A percentile compares a stretch with the other conserved stretches of the same genome.
These are phyloP conservation scores for Tuber calosporum DNA, from an alignment of 495 filamentous ascomycete species.

Conservation along the genomic window DNA sequence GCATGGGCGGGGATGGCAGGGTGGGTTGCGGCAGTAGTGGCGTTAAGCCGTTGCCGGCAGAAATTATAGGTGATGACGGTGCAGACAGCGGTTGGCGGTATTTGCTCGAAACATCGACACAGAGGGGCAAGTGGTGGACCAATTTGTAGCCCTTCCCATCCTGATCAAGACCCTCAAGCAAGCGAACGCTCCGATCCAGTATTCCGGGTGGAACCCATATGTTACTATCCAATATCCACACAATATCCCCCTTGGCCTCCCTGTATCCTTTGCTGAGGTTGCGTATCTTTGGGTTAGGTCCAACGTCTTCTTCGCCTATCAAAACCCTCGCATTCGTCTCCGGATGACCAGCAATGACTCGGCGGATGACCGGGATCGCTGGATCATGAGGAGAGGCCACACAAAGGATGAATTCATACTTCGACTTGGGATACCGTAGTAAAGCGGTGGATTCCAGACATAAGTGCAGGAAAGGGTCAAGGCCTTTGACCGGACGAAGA, in stretches of 20 bases:
- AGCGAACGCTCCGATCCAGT: conserved; percentile 76
- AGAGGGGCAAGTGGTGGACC: conserved; percentile 87
- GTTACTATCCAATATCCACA: conserved; percentile 97
- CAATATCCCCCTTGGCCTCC: conserved; percentile 83
- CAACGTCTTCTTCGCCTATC: conserved; percentile 88
- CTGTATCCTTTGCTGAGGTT: conserved; percentile 93
- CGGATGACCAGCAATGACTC: conserved; percentile 63
- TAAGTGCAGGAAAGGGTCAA: conserved; percentile 83
- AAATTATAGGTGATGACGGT: conserved; percentile 7
- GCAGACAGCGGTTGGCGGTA: conserved; percentile 18
- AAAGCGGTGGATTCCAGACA: conserved; percentile 86
- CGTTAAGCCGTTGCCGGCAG: conserved; percentile 9
- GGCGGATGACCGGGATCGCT: conserved; percentile 63
- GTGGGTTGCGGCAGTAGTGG: conserved; percentile 30
- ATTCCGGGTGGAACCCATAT: conserved; percentile 81
- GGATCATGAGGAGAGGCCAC: conserved; percentile 71
- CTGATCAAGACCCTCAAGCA: conserved; percentile 59
- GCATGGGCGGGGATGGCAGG: conserved; percentile 14
- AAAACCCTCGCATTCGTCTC: conserved; percentile 64
- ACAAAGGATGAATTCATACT: conserved; percentile 76
- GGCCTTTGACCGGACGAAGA: conserved; percentile 86
- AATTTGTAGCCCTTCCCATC: conserved; percentile 69
- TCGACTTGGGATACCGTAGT: conserved; percentile 69
- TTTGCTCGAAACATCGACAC: conserved; percentile 54
- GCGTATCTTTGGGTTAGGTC: conserved; percentile 95